phyloP scores from a whole-genome alignment of 495 filamentous ascomycete genomes.

The Glutinoglossum americanum region DNA sequence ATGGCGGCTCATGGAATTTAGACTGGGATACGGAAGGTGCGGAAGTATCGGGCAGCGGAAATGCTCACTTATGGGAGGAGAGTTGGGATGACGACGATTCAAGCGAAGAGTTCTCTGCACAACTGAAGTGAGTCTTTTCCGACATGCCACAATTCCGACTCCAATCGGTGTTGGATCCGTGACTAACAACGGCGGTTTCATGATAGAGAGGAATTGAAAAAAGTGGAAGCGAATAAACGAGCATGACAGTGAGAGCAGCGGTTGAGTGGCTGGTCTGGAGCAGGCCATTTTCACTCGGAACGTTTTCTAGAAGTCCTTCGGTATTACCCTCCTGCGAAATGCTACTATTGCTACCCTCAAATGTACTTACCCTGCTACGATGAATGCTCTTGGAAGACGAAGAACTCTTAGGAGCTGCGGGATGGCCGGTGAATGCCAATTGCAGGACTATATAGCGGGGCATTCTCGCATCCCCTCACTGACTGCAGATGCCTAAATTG shows the following conservation, averaged over 20 bases:
- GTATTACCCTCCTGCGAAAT: not conserved
- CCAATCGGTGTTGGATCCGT: not conserved
- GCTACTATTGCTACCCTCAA: not conserved
- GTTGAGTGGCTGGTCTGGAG: not conserved
- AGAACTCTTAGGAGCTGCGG: not conserved
- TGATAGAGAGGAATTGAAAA: conserved; percentile 81
- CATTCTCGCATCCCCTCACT: not conserved
- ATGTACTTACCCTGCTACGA: not conserved
- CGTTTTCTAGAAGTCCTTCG: not conserved
- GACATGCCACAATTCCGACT: no score
- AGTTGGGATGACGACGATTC: conserved; percentile 99
- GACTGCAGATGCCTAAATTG: not conserved
- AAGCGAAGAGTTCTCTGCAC: conserved; percentile 84
- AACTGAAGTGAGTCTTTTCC: conserved; percentile 54
- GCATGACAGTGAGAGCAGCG: conserved; percentile 12
- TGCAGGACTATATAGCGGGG: not conserved
- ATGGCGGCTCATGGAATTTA: conserved; percentile 15
- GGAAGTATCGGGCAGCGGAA: conserved; percentile 43
- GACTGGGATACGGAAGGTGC: conserved; percentile 79
- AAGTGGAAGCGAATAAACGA: conserved; percentile 54
- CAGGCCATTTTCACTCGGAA: not conserved
- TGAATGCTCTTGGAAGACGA: not conserved
- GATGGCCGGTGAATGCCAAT: not conserved
- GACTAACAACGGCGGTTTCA: not conserved
- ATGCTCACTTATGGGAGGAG: conserved; percentile 91